Base-by-base conservation (phyloP, 805 yeast genomes). In the Cyberlindnera subsufficiens region DNA sequence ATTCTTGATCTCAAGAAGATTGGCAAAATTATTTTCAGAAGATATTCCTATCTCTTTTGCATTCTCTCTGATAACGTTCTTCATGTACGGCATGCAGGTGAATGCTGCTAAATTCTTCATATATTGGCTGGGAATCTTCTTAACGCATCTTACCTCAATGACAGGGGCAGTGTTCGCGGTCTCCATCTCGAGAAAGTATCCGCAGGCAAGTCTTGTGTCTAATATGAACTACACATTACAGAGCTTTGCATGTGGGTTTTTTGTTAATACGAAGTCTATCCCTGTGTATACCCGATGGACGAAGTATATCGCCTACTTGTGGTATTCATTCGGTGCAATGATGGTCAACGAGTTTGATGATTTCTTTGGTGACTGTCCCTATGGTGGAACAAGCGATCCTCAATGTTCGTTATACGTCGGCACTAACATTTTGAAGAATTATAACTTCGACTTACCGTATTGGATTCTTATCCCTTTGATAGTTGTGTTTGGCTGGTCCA, bases 201-300 rank as follows among this genome's bases (percentile, higher is more conserved):
- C 61, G 6, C 43, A 38, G 13, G 58, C 59, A 3, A 42, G 54
- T 13, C 39, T 56, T 13, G 20, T 55, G 14, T 52, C 59, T 8
- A 56, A 56, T 31, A 32, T 53, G 42, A 50, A 55, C 35, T 58
- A 53, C 33, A 55, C 59, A 7, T 63, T 85, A 15, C 89, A 86
- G 55, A 76, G 86, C 36, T 78, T 85, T 74, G 86, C 88, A 0
- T 81, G 87, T 59, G 96, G 96, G 0, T 86, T 75, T 61, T 86
- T 84, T 55, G 82, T 82, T 15, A 86, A 86, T 59, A 77, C 89
- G 1, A 67, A 69, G 7, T 71, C 77, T 1, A 72, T 86, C 79
- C 95, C 95, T 0, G 95, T 85, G 1, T 88, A 88, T 54, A 95
- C 87, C 8, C 69, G 87, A 30, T 87, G 96, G 96, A 73, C 82